Evolutionary conservation across 495 filamentous ascomycete genomes (phyloP).

Genomic region (Trichocladium uniseriatum): DNA sequence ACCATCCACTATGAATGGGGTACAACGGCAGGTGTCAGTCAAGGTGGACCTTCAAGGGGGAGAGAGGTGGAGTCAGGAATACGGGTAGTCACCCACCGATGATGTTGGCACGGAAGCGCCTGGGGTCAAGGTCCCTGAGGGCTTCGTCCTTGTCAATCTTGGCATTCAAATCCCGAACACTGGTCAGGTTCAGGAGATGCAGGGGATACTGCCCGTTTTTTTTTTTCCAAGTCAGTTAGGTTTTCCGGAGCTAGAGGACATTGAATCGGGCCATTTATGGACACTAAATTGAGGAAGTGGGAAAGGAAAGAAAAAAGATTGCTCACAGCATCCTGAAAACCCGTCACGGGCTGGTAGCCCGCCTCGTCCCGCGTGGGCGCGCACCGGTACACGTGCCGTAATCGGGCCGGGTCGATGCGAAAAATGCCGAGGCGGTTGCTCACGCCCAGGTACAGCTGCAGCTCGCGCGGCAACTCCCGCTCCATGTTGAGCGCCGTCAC

Average conservation of each 20-base stretch:
- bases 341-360: constrained; percentile 67
- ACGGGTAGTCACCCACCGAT: constrained; percentile 44
- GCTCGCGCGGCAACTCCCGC: constrained; percentile 37
- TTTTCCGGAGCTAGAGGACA: not conserved
- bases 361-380: constrained; percentile 59
- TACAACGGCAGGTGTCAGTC: constrained; percentile 5
- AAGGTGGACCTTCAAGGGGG: not conserved
- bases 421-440: constrained; percentile 61
- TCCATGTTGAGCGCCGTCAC: constrained; percentile 53
- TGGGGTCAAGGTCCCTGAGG: constrained; percentile 45
- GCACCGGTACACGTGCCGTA: constrained; percentile 62
- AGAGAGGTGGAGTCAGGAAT: not conserved
- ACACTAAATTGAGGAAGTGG: not conserved
- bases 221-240: not conserved
- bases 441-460: constrained; percentile 53
- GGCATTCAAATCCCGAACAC: constrained; percentile 53
- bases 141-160: constrained; percentile 45
- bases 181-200: constrained; percentile 68
- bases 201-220: constrained; percentile 59
- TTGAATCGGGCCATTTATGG: constrained; percentile 10
- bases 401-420: constrained; percentile 50
- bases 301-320: not conserved
- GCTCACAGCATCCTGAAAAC: constrained; percentile 74
- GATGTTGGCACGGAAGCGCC: constrained; percentile 79
- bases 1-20: constrained; percentile 27